Base-by-base conservation (phyloP, 2,329 filamentous ascomycete species). In the Stagonosporopsis rhizophila region DNA sequence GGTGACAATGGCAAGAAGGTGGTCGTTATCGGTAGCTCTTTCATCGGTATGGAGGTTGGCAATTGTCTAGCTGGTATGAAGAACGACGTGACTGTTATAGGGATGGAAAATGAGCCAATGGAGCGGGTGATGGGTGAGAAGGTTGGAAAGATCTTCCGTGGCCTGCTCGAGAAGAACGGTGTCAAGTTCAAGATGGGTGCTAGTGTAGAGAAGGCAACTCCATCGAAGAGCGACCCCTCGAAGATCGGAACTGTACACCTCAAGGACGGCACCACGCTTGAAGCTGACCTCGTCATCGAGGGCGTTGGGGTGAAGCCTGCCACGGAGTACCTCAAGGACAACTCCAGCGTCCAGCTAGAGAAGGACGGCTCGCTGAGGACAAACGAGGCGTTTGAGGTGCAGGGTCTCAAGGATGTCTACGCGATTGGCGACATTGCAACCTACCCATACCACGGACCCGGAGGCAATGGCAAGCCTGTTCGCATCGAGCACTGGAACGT, bases 401-500 rank as follows among this genome's bases (percentile, higher is more conserved):
- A 84, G 1, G 91, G 90, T 0, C 77, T 95, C 4, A 84, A 89
- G 68, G 89, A 94, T 63, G 92, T 97, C 47, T 99, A 91, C 72
- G 95, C 95, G 14, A 87, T 99, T 59, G 94, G 94, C 48, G 95
- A 99, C 74, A 98, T 99, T 60, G 93, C 95, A 12, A 93, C 90
- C 0, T 97, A 92, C 76, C 95, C 95, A 0, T 99, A 99, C 80
- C 85, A 91, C 74, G 95, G 95, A 1, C 95, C 95, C 0, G 92
- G 91, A 22, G 89, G 91, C 23, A 83, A 89, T 15, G 91, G 90
- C 60, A 83, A 82, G 40, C 83, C 84, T 17, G 86, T 89, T 0
- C 89, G 95, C 61, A 97, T 98, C 71, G 95, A 99, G 81, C 95
- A 99, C 75, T 99, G 95, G 95, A 94, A 97, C 77, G 95, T 99